Evolutionary conservation across 1,139 yeast species (phyloP).

Genomic region (Meyerozyma elateridarum): DNA sequence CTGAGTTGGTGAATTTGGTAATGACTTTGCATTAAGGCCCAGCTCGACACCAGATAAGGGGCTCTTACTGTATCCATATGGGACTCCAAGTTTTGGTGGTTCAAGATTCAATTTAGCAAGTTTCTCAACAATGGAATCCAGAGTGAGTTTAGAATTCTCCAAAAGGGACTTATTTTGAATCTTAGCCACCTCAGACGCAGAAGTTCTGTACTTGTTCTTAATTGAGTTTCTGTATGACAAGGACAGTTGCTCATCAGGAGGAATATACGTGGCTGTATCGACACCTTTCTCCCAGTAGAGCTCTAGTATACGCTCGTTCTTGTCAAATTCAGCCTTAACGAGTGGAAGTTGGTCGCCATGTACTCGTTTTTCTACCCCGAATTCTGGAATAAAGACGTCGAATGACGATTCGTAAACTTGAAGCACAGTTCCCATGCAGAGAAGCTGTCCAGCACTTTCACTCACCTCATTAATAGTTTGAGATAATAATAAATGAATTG

Average conservation of each 20-base stretch:
- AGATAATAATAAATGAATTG: slow-evolving; percentile 78
- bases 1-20: slow-evolving; percentile 28
- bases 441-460: slow-evolving; percentile 70
- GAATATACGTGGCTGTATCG: slow-evolving; percentile 87
- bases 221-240: slow-evolving; percentile 74
- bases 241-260: slow-evolving; percentile 79
- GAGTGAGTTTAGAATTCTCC: slow-evolving; percentile 26
- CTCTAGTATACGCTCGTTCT: slow-evolving; percentile 62
- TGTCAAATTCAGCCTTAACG: slow-evolving; percentile 87
- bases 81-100: slow-evolving; percentile 48
- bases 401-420: slow-evolving; percentile 96
- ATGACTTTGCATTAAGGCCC: slow-evolving; percentile 18
- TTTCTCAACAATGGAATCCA: slow-evolving; percentile 43
- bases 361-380: slow-evolving; percentile 95
- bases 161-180: slow-evolving; percentile 36
- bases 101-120: slow-evolving; percentile 46
- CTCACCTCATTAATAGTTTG: slow-evolving; percentile 82
- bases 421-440: slow-evolving; percentile 80
- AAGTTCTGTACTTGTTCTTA: slow-evolving; percentile 71
- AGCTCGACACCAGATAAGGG: slow-evolving; percentile 5
- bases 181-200: slow-evolving; percentile 67
- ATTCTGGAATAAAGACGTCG: slow-evolving; percentile 89
- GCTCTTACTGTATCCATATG: slow-evolving; percentile 25
- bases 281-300: slow-evolving; percentile 89
- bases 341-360: slow-evolving; percentile 96